Evolutionary conservation across 768 basidiomycete genomes (phyloP), one percentile per base, ranked within the genome.

Genomic region (Calvatia gigantea): DNA sequence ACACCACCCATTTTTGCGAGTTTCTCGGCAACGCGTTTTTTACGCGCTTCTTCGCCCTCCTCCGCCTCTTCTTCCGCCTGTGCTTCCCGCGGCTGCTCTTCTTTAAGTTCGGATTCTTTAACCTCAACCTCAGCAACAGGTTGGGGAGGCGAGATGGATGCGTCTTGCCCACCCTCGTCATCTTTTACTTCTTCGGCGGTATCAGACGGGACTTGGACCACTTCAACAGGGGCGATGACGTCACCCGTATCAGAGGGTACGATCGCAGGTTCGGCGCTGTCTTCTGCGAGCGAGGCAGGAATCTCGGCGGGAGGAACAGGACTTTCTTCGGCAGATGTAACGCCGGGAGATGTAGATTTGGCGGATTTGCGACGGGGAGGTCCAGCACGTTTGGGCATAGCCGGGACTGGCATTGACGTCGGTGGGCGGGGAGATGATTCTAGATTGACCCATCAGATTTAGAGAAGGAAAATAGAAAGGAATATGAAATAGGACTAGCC

Each of bases 321-420:
- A 41, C 43, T 53, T 38, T 6, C 52, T 42, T 48, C 46, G 17
- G 35, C 23, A 37, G 45, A 44, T 19, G 43, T 23, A 31, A 41
- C 12, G 37, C 45, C 32, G 17, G 27, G 29, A 15, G 43, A 35
- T 15, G 50, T 27, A 37, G 25, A 17, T 45, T 63, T 88, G 37
- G 51, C 38, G 41, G 47, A 35, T 51, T 61, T 87, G 70, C 78
- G 84, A 38, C 90, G 76, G 7, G 91, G 91, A 45, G 88, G 89
- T 2, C 78, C 90, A 23, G 88, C 79, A 4, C 91, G 81, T 41
- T 87, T 83, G 39, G 91, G 90, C 15, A 75, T 85, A 12, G 81
- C 79, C 12, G 90, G 89, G 3, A 89, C 75, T 19, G 90, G 89
- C 85, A 93, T 91, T 0, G 82, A 75, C 4, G 73, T 58, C 2